Base-by-base conservation (phyloP, 768 basidiomycete species). In the Tricholoma terreum region DNA sequence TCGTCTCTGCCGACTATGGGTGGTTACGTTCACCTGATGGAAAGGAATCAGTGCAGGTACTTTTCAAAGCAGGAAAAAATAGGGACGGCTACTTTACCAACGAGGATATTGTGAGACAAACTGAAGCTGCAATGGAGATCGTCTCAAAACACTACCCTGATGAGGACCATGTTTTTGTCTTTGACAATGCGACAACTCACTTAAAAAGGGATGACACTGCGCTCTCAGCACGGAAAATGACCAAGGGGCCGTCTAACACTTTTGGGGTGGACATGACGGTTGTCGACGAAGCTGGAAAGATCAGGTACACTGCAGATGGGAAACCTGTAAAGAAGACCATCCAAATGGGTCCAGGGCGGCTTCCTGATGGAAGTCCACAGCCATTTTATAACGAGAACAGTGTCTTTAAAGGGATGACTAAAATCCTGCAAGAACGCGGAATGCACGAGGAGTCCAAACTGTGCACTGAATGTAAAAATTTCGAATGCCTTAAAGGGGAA, bases 1-100 rank as follows among this genome's bases (percentile, higher is more conserved):
- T n/a, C n/a, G n/a, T n/a, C n/a, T n/a, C n/a, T n/a, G n/a, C n/a
- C n/a, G n/a, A n/a, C n/a, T n/a, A n/a, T n/a, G n/a, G n/a, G n/a
- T n/a, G n/a, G n/a, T n/a, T n/a, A 12, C 48, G 24, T 7, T 68
- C 65, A 6, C 59, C 48, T 1, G 62, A 71, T 64, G 62, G 63
- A 6, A 57, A 31, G 21, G 40, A 63, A 46, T 43, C 42, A 27
- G 61, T 63, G 2, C 49, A 54, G 8, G 59, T 68, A 3, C 31
- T 67, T 9, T 69, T 73, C 59, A 60, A 58, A 27, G 60, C 65
- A 10, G 70, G 68, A 12, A 69, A 69, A 40, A 56, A 50, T 38
- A n/a, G n/a, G n/a, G n/a, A n/a, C n/a, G n/a, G n/a, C n/a, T n/a
- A n/a, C n/a, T n/a, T n/a, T n/a, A n/a, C 56, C 7, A 66, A 63